These are phyloP conservation scores for Hawksworthiomyces lignivorus DNA, from an alignment of 2,329 filamentous ascomycete species.

Conservation along the genomic window DNA sequence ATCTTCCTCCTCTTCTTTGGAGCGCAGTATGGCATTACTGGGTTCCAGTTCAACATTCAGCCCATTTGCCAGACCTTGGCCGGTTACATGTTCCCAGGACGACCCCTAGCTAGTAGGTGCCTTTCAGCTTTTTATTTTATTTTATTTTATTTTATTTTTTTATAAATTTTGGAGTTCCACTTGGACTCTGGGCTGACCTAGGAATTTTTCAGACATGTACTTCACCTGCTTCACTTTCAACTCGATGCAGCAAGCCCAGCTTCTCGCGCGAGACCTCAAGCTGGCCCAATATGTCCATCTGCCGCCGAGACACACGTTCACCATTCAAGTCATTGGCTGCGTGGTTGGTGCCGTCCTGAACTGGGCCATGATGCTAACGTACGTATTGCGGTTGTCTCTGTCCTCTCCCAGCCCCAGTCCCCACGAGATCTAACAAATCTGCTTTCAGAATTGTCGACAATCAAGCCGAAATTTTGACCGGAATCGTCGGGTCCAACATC, in stretches of 20 bases:
- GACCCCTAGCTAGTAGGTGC: conserved; percentile 25
- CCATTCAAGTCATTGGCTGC: conserved; percentile 31
- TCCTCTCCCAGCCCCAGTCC: too few species aligned
- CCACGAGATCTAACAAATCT: too few species aligned
- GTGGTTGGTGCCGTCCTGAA: conserved; percentile 30
- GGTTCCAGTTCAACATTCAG: conserved; percentile 33
- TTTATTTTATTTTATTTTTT: background rate
- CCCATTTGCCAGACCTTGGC: conserved; percentile 38
- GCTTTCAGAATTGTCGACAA: conserved; percentile 30
- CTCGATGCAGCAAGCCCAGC: conserved; percentile 24
- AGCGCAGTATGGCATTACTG: conserved; percentile 28
- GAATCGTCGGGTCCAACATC: conserved; percentile 30
- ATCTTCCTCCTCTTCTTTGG: conserved; percentile 33
- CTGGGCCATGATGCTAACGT: conserved; percentile 36
- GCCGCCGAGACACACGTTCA: conserved; percentile 34
- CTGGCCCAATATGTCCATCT: conserved; percentile 30
- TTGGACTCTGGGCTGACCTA: too few species aligned
- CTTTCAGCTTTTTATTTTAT: too few species aligned
- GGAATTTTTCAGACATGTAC: conserved; percentile 36
- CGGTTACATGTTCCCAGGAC: conserved; percentile 36
- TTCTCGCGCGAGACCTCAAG: conserved; percentile 28
- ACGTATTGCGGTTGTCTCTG: background rate
- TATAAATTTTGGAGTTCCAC: background rate
- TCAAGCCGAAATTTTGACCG: conserved; percentile 26
- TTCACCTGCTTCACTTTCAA: conserved; percentile 31